These are phyloP conservation scores for Mortierella sp. DNA, from an alignment of 371 early-diverging fungal species.

Conservation along the genomic window DNA sequence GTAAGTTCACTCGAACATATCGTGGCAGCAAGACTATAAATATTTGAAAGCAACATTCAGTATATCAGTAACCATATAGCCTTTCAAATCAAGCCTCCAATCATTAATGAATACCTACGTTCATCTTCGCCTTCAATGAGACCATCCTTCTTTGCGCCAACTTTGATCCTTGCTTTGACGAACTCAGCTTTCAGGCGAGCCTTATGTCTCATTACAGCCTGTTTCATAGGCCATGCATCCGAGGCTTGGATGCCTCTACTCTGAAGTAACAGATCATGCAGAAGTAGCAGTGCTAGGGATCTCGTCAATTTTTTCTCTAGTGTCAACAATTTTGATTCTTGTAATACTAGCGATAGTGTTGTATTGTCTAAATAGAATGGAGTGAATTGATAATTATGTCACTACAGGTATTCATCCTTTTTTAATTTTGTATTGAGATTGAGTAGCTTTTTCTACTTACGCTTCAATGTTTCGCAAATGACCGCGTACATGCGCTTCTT, in stretches of 20 bases:
- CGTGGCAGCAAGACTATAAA: conserved; percentile 71
- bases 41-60: background rate
- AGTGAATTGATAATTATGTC: background rate
- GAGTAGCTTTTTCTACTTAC: conserved; percentile 59
- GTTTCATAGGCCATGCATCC: conserved; percentile 71
- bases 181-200: conserved; percentile 80
- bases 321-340: conserved; percentile 62
- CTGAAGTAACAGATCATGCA: conserved; percentile 89
- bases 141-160: conserved; percentile 71
- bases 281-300: conserved; percentile 72
- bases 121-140: conserved; percentile 70
- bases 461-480: conserved; percentile 93
- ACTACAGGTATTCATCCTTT: background rate
- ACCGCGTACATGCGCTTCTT: conserved; percentile 92
- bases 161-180: conserved; percentile 78
- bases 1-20: conserved; percentile 82
- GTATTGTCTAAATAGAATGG: conserved; percentile 33
- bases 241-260: conserved; percentile 78
- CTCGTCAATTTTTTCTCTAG: conserved; percentile 58
- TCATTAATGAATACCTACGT: conserved; percentile 17
- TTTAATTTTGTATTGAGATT: too few species aligned
- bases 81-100: background rate
- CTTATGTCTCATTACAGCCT: conserved; percentile 75
- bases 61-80: background rate
- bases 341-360: conserved; percentile 44